Evolutionary conservation across 805 yeast species (phyloP).

Genomic region (Yamadazyma olivae): DNA sequence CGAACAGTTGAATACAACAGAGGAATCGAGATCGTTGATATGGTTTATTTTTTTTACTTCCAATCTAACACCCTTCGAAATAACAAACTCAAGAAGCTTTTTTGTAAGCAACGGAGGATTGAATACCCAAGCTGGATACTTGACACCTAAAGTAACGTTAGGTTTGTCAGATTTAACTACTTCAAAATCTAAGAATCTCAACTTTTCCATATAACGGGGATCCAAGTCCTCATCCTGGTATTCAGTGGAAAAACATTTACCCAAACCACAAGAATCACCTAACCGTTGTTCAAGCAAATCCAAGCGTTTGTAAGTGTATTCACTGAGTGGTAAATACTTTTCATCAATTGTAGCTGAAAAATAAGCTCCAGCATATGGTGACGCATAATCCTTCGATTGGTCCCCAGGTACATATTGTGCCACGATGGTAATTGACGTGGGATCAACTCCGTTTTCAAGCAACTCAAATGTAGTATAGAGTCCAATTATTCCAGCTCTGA

Average conservation of each 20-base stretch:
- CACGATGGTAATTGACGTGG: constrained; percentile 48
- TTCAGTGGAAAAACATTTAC: constrained; percentile 50
- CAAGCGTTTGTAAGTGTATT: constrained; percentile 53
- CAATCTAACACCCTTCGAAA: constrained; percentile 49
- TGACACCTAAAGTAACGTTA: constrained; percentile 55
- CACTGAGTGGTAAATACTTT: constrained; percentile 44
- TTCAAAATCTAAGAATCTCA: constrained; percentile 49
- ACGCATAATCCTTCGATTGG: constrained; percentile 57
- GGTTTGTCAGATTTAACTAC: constrained; percentile 36
- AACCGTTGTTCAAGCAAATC: neutral
- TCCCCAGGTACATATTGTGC: constrained; percentile 2
- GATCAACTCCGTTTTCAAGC: constrained; percentile 34
- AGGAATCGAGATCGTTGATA: constrained; percentile 16
- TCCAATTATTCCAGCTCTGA: constrained; percentile 54
- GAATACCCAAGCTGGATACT: constrained; percentile 63
- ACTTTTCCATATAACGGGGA: constrained; percentile 42
- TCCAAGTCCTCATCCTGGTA: constrained; percentile 53
- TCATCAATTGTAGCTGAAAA: constrained; percentile 52
- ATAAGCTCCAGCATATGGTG: constrained; percentile 68
- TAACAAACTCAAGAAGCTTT: constrained; percentile 45
- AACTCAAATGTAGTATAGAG: constrained; percentile 58
- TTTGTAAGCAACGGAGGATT: constrained; percentile 63
- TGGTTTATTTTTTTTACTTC: constrained; percentile 29
- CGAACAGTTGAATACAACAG: constrained; percentile 23
- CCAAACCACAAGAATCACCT: constrained; percentile 45